These are phyloP conservation scores for Nannochloropsis gaditana DNA, from an alignment of 108 stramenopile species.

Conservation along the genomic window DNA sequence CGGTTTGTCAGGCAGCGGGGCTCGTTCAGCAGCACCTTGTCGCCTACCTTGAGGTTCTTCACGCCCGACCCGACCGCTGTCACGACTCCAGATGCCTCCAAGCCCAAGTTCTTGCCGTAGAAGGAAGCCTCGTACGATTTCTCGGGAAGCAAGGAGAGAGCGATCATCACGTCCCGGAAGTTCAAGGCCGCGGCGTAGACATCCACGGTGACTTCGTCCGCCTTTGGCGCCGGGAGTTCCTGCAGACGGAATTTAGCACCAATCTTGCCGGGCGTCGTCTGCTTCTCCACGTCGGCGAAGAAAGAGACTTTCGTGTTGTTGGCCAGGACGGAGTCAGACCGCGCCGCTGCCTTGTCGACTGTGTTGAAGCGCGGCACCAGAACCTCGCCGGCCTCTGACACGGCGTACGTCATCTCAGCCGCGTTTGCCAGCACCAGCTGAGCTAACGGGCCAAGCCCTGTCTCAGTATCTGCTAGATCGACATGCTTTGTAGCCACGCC, in stretches of 20 bases:
- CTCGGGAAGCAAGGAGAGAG: not conserved
- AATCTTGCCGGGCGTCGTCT: not conserved
- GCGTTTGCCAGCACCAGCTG: not conserved
- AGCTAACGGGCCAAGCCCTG: not conserved
- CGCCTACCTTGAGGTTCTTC: not conserved
- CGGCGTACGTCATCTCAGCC: not conserved
- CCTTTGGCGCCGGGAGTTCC: slow-evolving; percentile 11
- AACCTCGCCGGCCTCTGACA: not conserved
- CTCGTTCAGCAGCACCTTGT: slow-evolving; percentile 19
- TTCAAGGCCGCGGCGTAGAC: not conserved
- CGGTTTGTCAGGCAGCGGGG: slow-evolving; percentile 8
- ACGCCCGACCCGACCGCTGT: not conserved
- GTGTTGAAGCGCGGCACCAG: not conserved
- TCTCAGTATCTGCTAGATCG: not conserved
- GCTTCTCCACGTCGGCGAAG: not conserved
- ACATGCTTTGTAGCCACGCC: not conserved
- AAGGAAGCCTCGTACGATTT: not conserved
- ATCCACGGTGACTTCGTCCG: not conserved
- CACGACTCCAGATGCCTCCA: slow-evolving; percentile 6
- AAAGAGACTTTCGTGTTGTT: not conserved
- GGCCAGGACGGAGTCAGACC: not conserved
- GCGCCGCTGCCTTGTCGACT: not conserved
- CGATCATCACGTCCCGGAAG: not conserved
- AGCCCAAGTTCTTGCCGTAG: not conserved
- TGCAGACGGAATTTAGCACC: slow-evolving; percentile 3